These are phyloP conservation scores for Raphanus raphanistrum DNA, from an alignment of 345 rosid species.

Conservation along the genomic window DNA sequence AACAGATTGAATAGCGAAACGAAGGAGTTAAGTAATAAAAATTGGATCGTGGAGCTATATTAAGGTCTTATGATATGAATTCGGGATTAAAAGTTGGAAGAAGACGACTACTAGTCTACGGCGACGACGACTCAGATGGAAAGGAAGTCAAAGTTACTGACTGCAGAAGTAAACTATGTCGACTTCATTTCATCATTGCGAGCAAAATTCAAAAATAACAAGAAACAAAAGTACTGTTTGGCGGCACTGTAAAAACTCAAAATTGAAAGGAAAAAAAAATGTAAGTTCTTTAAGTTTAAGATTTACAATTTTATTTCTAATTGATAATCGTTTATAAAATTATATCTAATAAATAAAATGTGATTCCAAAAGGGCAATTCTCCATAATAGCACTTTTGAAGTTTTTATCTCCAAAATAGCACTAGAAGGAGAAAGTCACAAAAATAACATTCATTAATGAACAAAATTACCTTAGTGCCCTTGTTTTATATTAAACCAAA, in stretches of 20 bases:
- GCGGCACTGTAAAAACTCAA: neutral
- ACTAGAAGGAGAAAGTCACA: too few species aligned
- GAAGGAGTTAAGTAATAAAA: neutral
- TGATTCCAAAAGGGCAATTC: too few species aligned
- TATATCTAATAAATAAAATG: too few species aligned
- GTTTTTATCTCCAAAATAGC: too few species aligned
- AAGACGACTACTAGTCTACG: neutral
- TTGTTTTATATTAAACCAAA: too few species aligned
- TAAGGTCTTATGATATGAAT: neutral
- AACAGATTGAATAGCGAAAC: neutral
- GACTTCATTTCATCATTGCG: neutral
- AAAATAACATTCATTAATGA: too few species aligned
- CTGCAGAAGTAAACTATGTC: neutral
- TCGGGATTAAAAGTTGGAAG: neutral
- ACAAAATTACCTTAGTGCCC: too few species aligned
- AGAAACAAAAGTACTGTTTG: neutral
- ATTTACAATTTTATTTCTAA: neutral
- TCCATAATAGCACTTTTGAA: too few species aligned
- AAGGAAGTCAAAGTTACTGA: conserved; percentile 18
- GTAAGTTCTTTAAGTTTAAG: neutral
- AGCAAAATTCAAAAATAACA: neutral
- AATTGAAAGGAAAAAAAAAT: neutral
- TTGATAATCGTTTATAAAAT: too few species aligned
- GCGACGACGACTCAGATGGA: conserved; percentile 2
- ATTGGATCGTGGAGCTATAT: neutral